Evolutionary conservation across 345 rosid species (phyloP).

Genomic region (Salix brachista): DNA sequence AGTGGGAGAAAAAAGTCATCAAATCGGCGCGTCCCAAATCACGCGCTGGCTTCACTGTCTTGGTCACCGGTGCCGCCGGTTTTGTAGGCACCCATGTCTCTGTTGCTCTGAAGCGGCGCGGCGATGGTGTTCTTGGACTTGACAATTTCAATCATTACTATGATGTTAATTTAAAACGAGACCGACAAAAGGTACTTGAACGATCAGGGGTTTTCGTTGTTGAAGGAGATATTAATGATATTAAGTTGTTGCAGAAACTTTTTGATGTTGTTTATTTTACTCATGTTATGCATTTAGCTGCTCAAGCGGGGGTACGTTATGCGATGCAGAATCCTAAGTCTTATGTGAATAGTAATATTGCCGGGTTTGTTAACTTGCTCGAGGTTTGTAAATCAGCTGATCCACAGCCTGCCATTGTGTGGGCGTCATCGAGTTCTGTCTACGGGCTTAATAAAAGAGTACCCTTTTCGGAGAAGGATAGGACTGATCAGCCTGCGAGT

Average conservation of each 20-base stretch:
- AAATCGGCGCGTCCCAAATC: slow-evolving; percentile 68
- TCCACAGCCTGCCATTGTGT: slow-evolving; percentile 79
- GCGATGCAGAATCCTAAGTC: slow-evolving; percentile 89
- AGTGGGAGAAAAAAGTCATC: slow-evolving; percentile 62
- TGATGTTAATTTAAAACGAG: slow-evolving; percentile 73
- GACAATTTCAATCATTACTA: slow-evolving; percentile 92
- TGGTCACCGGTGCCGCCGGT: slow-evolving; percentile 91
- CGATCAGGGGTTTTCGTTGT: slow-evolving; percentile 73
- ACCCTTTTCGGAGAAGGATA: slow-evolving; percentile 78
- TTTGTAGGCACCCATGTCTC: slow-evolving; percentile 94
- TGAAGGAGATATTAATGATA: slow-evolving; percentile 89
- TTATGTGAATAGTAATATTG: slow-evolving; percentile 81
- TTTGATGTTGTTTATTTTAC: slow-evolving; percentile 74
- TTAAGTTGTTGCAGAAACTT: slow-evolving; percentile 54
- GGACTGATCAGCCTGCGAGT: slow-evolving; percentile 91
- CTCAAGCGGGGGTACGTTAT: slow-evolving; percentile 89
- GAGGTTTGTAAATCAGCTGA: slow-evolving; percentile 72
- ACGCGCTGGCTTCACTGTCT: slow-evolving; percentile 57
- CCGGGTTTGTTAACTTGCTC: slow-evolving; percentile 73
- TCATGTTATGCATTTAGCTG: slow-evolving; percentile 90
- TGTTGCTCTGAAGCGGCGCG: slow-evolving; percentile 70
- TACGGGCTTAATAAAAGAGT: slow-evolving; percentile 82
- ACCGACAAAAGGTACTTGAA: slow-evolving; percentile 76
- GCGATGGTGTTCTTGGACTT: slow-evolving; percentile 80
- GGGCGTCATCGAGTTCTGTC: slow-evolving; percentile 90